A percentile compares a stretch with the other conserved stretches of the same genome.
These are phyloP conservation scores for Solanum peruvianum DNA, from an alignment of 257 asterid species.

Conservation along the genomic window DNA sequence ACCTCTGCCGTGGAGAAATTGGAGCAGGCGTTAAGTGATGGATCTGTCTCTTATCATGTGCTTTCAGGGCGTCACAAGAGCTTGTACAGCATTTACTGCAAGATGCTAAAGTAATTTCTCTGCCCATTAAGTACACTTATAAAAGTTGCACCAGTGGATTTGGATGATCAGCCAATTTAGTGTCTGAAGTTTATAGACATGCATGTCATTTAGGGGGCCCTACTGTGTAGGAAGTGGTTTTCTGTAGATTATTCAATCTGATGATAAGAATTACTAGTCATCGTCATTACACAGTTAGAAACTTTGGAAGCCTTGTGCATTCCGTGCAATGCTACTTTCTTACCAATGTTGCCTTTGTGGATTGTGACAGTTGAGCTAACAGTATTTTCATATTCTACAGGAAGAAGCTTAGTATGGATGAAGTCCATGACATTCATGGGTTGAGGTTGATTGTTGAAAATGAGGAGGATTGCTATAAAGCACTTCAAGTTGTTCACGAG, in stretches of 20 bases:
- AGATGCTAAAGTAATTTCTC: conserved; percentile 69
- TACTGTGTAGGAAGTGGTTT: background rate
- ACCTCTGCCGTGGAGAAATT: conserved; percentile 61
- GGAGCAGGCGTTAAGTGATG: conserved; percentile 51
- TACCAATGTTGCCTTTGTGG: background rate
- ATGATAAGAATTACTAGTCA: background rate
- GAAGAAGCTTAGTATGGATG: conserved; percentile 84
- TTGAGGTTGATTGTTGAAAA: conserved; percentile 78
- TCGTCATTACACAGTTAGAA: background rate
- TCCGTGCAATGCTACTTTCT: background rate
- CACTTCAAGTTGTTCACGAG: conserved; percentile 57
- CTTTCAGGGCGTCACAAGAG: conserved; percentile 85
- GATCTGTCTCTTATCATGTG: conserved; percentile 38
- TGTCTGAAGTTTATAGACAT: background rate
- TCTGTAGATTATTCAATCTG: background rate
- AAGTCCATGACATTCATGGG: conserved; percentile 88
- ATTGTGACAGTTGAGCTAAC: background rate
- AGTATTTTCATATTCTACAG: conserved; percentile 24
- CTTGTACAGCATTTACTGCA: conserved; percentile 80
- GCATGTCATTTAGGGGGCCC: background rate
- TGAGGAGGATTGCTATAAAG: conserved; percentile 86
- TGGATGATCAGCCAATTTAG: background rate
- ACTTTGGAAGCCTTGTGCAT: background rate
- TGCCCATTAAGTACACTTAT: background rate
- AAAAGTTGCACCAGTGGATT: background rate